These are phyloP conservation scores for Dictyostelium firmibasis DNA, from an alignment of 78 protist genomes.

Conservation along the genomic window DNA sequence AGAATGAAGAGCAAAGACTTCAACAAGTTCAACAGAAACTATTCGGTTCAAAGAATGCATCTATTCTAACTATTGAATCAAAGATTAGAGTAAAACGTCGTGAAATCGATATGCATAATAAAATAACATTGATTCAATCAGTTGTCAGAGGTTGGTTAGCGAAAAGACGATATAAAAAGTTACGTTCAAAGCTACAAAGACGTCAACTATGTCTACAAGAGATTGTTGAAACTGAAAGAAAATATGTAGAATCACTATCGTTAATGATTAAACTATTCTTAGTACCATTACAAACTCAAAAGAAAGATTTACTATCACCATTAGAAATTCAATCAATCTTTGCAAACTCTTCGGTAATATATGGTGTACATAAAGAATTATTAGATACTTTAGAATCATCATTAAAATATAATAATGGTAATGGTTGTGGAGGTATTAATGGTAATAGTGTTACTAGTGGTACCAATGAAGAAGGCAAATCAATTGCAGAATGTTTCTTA, in stretches of 20 bases:
- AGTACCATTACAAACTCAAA: constrained; percentile 29
- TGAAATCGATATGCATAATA: constrained; percentile 55
- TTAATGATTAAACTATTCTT: constrained; percentile 34
- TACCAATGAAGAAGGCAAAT: not conserved
- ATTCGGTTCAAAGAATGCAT: constrained; percentile 64
- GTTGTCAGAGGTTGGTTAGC: constrained; percentile 59
- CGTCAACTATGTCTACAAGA: constrained; percentile 25
- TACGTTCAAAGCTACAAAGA: not conserved
- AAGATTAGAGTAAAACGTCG: constrained; percentile 8
- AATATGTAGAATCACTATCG: constrained; percentile 11
- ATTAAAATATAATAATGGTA: not conserved
- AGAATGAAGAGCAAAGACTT: constrained; percentile 6
- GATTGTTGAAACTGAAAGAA: constrained; percentile 53
- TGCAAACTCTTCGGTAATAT: constrained; percentile 26
- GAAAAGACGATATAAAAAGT: not conserved
- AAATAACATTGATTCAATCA: constrained; percentile 53
- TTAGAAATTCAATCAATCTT: constrained; percentile 19
- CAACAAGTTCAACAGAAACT: constrained; percentile 5
- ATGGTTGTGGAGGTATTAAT: not conserved
- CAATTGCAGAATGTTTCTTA: constrained; percentile 46
- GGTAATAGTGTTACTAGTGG: not conserved
- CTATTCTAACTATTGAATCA: not conserved
- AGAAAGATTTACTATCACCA: constrained; percentile 30
- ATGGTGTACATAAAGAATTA: constrained; percentile 62
- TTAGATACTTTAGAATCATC: constrained; percentile 10